Evolutionary conservation across 148 eudicot genomes (phyloP).

Genomic region (Camellia lanceoleosa): DNA sequence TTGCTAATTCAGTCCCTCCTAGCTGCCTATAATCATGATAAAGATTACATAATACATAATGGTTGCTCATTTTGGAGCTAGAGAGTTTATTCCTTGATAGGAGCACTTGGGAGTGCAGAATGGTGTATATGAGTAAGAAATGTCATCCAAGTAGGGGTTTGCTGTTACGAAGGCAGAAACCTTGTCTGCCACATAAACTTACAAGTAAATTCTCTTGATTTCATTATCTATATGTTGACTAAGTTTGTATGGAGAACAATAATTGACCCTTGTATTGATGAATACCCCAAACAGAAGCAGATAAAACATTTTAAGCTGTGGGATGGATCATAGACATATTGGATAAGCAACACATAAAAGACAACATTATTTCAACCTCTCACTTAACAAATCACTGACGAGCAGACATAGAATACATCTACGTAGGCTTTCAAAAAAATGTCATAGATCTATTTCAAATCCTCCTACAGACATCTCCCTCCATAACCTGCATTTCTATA

Average conservation of each 20-base stretch:
- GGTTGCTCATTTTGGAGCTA: no score
- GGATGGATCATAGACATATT: background rate
- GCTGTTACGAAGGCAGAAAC: background rate
- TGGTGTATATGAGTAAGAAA: no score
- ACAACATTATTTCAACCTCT: background rate
- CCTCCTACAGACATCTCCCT: conserved; percentile 37
- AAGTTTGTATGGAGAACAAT: background rate
- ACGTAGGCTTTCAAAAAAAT: background rate
- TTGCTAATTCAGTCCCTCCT: background rate
- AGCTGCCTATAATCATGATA: background rate
- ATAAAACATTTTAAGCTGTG: background rate
- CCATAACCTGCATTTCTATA: conserved; percentile 47
- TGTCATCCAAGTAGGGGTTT: no score
- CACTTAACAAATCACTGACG: background rate
- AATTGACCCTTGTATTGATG: background rate
- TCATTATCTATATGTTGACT: background rate
- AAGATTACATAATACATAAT: background rate
- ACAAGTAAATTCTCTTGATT: background rate
- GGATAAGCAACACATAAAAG: background rate
- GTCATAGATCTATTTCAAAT: background rate
- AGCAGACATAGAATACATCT: background rate
- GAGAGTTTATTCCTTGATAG: no score
- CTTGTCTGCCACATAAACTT: background rate
- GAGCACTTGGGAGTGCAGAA: no score
- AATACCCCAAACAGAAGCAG: background rate